Base-by-base conservation (phyloP, 2,329 filamentous ascomycete genomes). In the Orbilia brochopaga region DNA sequence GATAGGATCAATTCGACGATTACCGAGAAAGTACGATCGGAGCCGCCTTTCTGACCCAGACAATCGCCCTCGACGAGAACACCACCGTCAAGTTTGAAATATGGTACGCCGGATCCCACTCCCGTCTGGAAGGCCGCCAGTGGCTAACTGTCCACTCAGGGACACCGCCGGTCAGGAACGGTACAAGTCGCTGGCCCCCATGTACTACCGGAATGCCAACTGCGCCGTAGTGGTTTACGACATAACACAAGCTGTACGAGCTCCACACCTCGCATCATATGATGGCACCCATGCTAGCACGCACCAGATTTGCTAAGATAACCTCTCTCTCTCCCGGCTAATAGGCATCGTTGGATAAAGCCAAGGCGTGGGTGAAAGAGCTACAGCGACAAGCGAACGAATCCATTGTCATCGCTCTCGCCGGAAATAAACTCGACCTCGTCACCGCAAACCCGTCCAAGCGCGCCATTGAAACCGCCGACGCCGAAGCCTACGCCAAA, bases 31-130 rank as follows among this genome's bases (percentile, higher is more conserved):
- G 92, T 64, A 97, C 93, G 74, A 97, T 97, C 82, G 93, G 94
- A 81, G 94, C 95, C 77, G 95, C 95, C 76, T 99, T 99, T 85
- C 86, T 99, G 76, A 99, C 94, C 78, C 94, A 99, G 82, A 99
- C 94, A 76, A 97, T 99, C 80, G 93, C 93, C 67, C 89, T 99
- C 81, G 93, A 97, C 80, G 94, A 97, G 79, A 94, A 88, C 81
- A 97, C 94, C 70, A 99, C 94, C 64, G 93, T 99, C 82, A 99
- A 99, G 84, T 99, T 99, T 79, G 94, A 99, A 82, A 99, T 99
- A 79, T 99, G 94, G 92, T 77, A 73, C 58, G 69, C 66, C 23
- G 40, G 5, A 32, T 15, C 24, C n/a, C 37, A 6, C 30, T 2
- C 56, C 24, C 23, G 35, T 5, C 50, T 53, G 44, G 44, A 15